phyloP scores from a whole-genome alignment of 768 basidiomycete genomes.

The Candolleomyces efflorescens region DNA sequence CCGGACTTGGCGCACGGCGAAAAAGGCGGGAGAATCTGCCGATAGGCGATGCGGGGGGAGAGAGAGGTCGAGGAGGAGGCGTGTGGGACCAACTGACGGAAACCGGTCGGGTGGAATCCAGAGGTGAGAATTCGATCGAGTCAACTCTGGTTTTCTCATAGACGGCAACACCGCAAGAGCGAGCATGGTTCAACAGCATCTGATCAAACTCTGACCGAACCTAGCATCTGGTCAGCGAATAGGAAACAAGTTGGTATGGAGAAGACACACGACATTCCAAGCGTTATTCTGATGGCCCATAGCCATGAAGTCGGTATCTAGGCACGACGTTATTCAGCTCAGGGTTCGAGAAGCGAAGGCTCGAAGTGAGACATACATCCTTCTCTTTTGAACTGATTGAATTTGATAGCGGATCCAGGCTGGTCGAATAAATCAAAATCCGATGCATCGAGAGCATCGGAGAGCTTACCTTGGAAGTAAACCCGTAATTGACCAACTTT shows the following conservation, averaged over 20 bases:
- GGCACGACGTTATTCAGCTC: neutral
- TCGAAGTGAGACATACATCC: constrained; percentile 41
- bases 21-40: constrained; percentile 21
- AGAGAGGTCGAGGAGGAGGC: constrained; percentile 34
- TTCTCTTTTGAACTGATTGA: constrained; percentile 62
- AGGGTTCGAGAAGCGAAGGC: neutral
- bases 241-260: neutral
- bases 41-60: constrained; percentile 37
- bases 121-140: constrained; percentile 38
- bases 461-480: constrained; percentile 41
- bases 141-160: constrained; percentile 54
- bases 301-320: constrained; percentile 60
- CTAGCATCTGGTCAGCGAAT: constrained; percentile 20
- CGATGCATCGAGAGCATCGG: neutral
- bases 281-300: constrained; percentile 50
- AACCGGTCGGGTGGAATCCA: constrained; percentile 38
- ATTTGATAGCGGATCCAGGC: constrained; percentile 62
- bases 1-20: constrained; percentile 9
- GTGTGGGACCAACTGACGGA: constrained; percentile 53
- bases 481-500: constrained; percentile 44
- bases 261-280: constrained; percentile 55
- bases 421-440: constrained; percentile 16
- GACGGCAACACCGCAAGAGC: constrained; percentile 45
- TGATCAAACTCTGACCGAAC: constrained; percentile 61
- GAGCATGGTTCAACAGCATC: constrained; percentile 52